Percentiles rank a stretch among this genome's conserved stretches.
These are phyloP conservation scores for Thinopyrum elongatum DNA, from an alignment of 176 grass and related monocot genomes.

Conservation along the genomic window DNA sequence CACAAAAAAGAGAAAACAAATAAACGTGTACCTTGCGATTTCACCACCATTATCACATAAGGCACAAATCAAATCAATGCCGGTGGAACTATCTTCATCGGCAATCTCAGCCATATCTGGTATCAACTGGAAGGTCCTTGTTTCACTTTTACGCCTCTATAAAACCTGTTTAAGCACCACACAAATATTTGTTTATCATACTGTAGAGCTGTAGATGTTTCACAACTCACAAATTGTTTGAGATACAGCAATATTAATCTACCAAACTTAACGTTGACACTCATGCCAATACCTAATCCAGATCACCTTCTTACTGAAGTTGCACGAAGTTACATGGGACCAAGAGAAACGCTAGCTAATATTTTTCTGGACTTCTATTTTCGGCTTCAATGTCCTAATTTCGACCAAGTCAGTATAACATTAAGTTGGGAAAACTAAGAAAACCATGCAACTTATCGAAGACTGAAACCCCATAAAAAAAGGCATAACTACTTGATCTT, in stretches of 20 bases:
- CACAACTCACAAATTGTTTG: not conserved
- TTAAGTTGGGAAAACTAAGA: not conserved
- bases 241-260: not conserved
- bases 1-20: slow-evolving; percentile 9
- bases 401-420: not conserved
- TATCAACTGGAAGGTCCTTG: not conserved
- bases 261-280: not conserved
- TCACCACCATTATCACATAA: slow-evolving; percentile 74
- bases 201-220: not conserved
- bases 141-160: slow-evolving; percentile 6
- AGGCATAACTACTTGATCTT: not conserved
- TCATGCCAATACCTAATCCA: not conserved
- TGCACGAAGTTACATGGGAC: not conserved
- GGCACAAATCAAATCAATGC: slow-evolving; percentile 52
- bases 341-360: not conserved
- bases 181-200: slow-evolving; percentile 9
- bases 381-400: not conserved
- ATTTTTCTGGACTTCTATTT: not conserved
- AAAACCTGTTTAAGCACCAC: slow-evolving; percentile 22
- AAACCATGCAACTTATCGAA: not conserved
- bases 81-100: not conserved
- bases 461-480: not conserved
- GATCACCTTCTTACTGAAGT: not conserved
- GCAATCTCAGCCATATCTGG: slow-evolving; percentile 31
- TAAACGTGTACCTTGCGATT: slow-evolving; percentile 38